Evolutionary conservation across 2,329 filamentous ascomycete species (phyloP).

Genomic region (Aaosphaeria pasadenensis): DNA sequence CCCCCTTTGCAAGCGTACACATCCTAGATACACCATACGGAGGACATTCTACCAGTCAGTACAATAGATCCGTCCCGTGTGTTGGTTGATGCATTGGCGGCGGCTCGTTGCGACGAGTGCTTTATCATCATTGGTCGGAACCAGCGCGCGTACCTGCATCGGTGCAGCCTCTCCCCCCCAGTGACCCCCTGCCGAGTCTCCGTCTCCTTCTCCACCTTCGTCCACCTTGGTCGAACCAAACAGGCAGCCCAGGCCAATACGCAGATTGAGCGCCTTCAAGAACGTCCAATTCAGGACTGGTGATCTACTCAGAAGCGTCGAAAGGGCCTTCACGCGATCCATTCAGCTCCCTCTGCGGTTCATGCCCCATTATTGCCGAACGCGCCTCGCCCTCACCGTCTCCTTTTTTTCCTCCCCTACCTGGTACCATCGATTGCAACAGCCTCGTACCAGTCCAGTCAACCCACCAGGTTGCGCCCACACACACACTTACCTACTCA

Average conservation of each 20-base stretch:
- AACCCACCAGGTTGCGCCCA: too few species aligned
- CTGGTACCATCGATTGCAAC: too few species aligned
- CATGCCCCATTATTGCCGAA: constrained; percentile 11
- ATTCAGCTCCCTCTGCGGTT: constrained; percentile 17
- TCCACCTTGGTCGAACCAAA: constrained; percentile 5
- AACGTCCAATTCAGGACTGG: constrained; percentile 25
- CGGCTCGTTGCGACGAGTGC: neutral
- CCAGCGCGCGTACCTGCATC: constrained; percentile 1
- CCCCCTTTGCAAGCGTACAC: too few species aligned
- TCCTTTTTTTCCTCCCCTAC: constrained; percentile 22
- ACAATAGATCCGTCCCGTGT: too few species aligned
- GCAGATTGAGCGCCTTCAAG: constrained; percentile 15
- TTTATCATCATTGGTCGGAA: neutral
- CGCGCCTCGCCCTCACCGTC: constrained; percentile 14
- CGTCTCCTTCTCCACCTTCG: constrained; percentile 9
- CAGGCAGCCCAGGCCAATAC: constrained; percentile 5
- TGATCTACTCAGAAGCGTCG: constrained; percentile 21
- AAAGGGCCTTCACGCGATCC: constrained; percentile 9
- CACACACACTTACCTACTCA: too few species aligned
- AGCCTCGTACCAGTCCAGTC: too few species aligned
- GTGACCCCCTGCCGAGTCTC: too few species aligned
- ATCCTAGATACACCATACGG: too few species aligned
- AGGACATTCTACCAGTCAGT: too few species aligned
- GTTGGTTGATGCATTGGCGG: too few species aligned
- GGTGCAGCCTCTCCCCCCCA: too few species aligned